Conservation (phyloP, 106 monocot species). For the Narthecium ossifragum region DNA sequence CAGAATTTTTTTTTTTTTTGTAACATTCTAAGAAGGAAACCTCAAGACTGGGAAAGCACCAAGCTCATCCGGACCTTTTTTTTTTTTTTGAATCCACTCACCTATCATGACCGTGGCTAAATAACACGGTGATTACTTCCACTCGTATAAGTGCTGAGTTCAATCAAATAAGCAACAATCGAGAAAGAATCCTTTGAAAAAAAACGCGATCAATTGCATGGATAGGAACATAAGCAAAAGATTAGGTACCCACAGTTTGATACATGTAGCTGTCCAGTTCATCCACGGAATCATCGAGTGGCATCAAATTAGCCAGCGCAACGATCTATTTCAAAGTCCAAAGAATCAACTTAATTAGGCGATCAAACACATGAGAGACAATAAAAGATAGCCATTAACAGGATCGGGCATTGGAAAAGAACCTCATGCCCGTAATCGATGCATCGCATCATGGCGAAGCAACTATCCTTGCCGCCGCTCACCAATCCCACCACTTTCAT, state of each 20-base stretch:
- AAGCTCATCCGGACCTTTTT: too few species aligned
- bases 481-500: conserved; percentile 97
- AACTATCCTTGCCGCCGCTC: conserved; percentile 97
- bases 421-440: conserved; percentile 93
- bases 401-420: not conserved
- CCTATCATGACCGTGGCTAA: too few species aligned
- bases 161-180: too few species aligned
- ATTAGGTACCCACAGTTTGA: conserved; percentile 63
- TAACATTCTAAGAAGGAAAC: too few species aligned
- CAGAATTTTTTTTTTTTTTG: too few species aligned
- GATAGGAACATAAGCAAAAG: not conserved
- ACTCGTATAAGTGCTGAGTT: too few species aligned
- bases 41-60: too few species aligned
- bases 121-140: too few species aligned
- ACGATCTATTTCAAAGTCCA: conserved; percentile 42
- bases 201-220: not conserved
- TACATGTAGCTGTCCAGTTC: conserved; percentile 99
- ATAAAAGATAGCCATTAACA: not conserved
- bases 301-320: conserved; percentile 90
- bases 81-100: too few species aligned
- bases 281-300: conserved; percentile 81
- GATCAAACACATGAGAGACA: conserved; percentile 1
- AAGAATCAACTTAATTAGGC: not conserved
- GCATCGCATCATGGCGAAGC: conserved; percentile 98
- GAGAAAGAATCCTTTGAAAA: too few species aligned